A percentile compares a stretch with the other conserved stretches of the same genome.
Conservation (phyloP, 202 grass and related monocot species). For the Alloteropsis angusta region DNA sequence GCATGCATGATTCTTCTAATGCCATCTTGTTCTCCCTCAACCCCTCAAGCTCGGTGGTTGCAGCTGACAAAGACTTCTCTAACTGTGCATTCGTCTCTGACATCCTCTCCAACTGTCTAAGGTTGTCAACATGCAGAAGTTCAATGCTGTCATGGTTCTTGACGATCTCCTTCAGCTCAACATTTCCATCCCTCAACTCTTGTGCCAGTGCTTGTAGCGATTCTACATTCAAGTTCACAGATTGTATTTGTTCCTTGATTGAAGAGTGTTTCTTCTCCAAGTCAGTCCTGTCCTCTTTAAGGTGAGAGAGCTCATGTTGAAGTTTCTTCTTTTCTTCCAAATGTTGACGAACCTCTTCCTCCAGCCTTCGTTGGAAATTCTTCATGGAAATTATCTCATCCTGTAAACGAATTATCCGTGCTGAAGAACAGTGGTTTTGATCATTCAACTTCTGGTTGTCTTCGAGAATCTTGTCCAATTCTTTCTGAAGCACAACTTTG, state of each 20-base stretch:
- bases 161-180: conserved; percentile 71
- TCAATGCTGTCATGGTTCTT: conserved; percentile 50
- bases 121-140: conserved; percentile 38
- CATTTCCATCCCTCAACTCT: conserved; percentile 60
- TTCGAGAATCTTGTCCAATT: conserved; percentile 45
- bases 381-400: conserved; percentile 61
- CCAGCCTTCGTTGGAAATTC: conserved; percentile 48
- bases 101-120: conserved; percentile 49
- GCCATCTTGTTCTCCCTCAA: conserved; percentile 44
- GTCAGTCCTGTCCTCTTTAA: conserved; percentile 66
- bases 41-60: conserved; percentile 50
- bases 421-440: conserved; percentile 53
- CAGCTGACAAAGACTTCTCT: conserved; percentile 45
- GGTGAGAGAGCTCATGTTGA: conserved; percentile 57
- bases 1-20: conserved; percentile 64
- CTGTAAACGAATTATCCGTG: conserved; percentile 56
- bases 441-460: conserved; percentile 55
- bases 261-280: conserved; percentile 52
- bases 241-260: conserved; percentile 67
- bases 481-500: conserved; percentile 37
- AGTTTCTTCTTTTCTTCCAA: conserved; percentile 61
- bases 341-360: conserved; percentile 51
- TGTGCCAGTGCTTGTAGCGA: conserved; percentile 53
- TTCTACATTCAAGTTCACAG: conserved; percentile 59
- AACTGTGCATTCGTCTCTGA: conserved; percentile 55